Evolutionary conservation across 2,329 filamentous ascomycete genomes (phyloP), one percentile per base, ranked within the genome.

Genomic region (Lasiodiplodia sp.): DNA sequence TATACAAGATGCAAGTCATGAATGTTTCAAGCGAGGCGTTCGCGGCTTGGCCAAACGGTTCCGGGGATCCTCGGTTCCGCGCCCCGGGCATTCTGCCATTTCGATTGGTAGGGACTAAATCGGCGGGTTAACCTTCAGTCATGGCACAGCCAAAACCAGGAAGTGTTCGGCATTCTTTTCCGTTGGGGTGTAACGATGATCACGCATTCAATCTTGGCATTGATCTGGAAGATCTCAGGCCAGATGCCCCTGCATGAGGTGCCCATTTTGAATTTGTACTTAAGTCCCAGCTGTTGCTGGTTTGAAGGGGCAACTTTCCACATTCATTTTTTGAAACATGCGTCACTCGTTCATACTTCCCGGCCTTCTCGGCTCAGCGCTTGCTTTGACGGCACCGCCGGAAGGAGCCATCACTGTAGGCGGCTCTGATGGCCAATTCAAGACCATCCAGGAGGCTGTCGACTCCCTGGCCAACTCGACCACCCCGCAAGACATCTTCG

Each of bases 401-500:
- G 73, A 77, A 1, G 85, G 84, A n/a, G 83, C 84, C 51, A 76
- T 86, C 5, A 79, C 81, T 3, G 85, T 86, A 51, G 70, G 71
- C 44, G 70, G 71, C 37, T 70, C 66, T 34, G 31, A 28, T 1
- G 77, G 78, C 7, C 73, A 74, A 7, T 85, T 82, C 73, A 74
- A 77, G 73, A 82, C 71, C 71, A 75, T 89, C 52, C 85, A 87
- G 73, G 77, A 81, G 14, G 87, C 87, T 5, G 82, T 89, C 68
- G 73, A 85, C 72, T 82, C 86, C 2, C 82, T 89, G 11, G 84
- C 82, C 0, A 79, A 80, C 1, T 80, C 83, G 3, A 80, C 82
- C 1, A 70, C 75, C 1, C 78, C 78, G 1, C 85, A 86, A 68
- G 85, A 82, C 72, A 87, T 90, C 77, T 90, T 89, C 77, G 85